phyloP scores from a whole-genome alignment of 2,329 filamentous ascomycete species.

The Penicillium sp. region DNA sequence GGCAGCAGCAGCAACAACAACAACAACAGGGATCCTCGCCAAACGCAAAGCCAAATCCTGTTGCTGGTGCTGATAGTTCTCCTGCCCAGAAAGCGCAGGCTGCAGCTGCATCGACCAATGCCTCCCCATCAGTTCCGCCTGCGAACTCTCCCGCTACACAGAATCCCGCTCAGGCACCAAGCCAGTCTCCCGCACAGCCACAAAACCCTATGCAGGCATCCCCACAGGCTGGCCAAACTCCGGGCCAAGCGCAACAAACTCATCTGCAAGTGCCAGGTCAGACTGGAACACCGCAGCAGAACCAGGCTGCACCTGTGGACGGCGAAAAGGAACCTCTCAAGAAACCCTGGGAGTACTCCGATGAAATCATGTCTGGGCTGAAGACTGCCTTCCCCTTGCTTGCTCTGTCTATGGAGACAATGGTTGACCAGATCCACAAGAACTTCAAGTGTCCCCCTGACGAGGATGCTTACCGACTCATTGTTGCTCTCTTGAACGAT shows the following conservation, averaged over 20 bases:
- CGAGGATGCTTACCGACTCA: constrained; percentile 92
- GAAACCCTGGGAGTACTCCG: constrained; percentile 90
- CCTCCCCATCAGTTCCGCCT: constrained; percentile 21
- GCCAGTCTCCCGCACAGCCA: constrained; percentile 20
- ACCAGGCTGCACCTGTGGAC: constrained; percentile 14
- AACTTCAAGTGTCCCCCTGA: constrained; percentile 98
- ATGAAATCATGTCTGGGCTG: constrained; percentile 87
- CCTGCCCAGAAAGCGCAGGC: constrained; percentile 41
- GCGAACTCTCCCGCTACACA: constrained; percentile 21
- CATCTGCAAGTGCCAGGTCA: constrained; percentile 26
- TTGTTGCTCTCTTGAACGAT: constrained; percentile 94
- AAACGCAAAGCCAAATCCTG: constrained; percentile 31
- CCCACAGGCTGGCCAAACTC: constrained; percentile 15
- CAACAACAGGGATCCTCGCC: constrained; percentile 35
- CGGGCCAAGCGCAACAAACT: constrained; percentile 18
- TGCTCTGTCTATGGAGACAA: constrained; percentile 96
- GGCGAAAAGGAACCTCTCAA: constrained; percentile 47
- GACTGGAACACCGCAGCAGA: constrained; percentile 17
- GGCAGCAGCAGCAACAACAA: constrained; percentile 52
- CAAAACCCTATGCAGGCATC: constrained; percentile 16
- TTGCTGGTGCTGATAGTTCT: constrained; percentile 38
- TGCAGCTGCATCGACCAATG: constrained; percentile 30
- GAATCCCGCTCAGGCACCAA: constrained; percentile 18
- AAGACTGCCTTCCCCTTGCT: constrained; percentile 96
- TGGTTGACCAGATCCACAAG: constrained; percentile 98